These are phyloP conservation scores for Calendula officinalis DNA, from an alignment of 129 eudicot genomes.

Conservation along the genomic window DNA sequence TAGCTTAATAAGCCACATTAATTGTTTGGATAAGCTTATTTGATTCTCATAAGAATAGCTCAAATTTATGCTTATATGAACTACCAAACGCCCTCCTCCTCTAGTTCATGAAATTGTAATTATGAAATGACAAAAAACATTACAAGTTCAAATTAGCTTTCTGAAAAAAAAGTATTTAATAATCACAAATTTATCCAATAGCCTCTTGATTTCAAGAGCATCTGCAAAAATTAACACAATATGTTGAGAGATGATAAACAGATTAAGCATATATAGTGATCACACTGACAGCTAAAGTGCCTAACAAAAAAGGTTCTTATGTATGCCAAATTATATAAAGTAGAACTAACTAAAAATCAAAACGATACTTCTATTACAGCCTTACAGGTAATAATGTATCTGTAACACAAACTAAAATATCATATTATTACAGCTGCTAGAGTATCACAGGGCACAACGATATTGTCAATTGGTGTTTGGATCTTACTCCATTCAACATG, in stretches of 20 bases:
- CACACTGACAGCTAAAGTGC: too few species aligned
- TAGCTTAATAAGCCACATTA: too few species aligned
- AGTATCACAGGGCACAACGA: constrained; percentile 86
- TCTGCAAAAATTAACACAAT: constrained; percentile 39
- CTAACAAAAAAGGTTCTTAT: neutral
- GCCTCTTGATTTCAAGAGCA: constrained; percentile 62
- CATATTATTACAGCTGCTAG: constrained; percentile 40
- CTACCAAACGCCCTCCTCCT: too few species aligned
- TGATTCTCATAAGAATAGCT: too few species aligned
- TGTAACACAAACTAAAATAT: constrained; percentile 9
- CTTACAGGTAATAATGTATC: neutral
- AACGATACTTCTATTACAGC: constrained; percentile 5
- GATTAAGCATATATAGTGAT: constrained; percentile 12
- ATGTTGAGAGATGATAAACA: constrained; percentile 10
- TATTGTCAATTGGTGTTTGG: constrained; percentile 94
- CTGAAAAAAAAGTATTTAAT: too few species aligned
- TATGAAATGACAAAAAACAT: too few species aligned
- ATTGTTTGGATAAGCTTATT: too few species aligned
- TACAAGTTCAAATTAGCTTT: too few species aligned
- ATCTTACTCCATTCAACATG: constrained; percentile 99
- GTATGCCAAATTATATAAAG: constrained; percentile 5
- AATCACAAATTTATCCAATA: constrained; percentile 95
- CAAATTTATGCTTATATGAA: too few species aligned
- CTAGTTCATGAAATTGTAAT: too few species aligned
- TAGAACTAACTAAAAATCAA: constrained; percentile 8